phyloP scores from a whole-genome alignment of 23 red algal species.

The Gracilaria domingensis region DNA sequence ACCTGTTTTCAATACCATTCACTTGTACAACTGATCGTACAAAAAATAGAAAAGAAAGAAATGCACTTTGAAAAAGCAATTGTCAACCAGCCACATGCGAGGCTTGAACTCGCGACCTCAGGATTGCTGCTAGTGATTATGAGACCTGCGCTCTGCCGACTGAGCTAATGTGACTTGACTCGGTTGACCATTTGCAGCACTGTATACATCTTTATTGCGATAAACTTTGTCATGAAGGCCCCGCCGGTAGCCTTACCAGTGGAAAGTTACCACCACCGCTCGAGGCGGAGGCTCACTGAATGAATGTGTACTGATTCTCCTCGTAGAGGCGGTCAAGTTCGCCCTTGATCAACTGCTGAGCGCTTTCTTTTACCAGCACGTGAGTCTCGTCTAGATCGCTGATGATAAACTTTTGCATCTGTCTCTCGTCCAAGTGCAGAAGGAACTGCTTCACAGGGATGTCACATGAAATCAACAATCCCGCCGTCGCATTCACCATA shows the following conservation, averaged over 20 bases:
- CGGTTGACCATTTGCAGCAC: not conserved
- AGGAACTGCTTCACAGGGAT: conserved; percentile 96
- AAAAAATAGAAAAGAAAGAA: not conserved
- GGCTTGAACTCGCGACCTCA: conserved; percentile 68
- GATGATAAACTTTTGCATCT: conserved; percentile 90
- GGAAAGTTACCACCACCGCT: too few species aligned
- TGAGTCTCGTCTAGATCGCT: conserved; percentile 92
- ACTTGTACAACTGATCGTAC: not conserved
- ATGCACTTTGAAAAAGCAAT: too few species aligned
- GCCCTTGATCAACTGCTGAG: conserved; percentile 75
- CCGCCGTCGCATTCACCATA: conserved; percentile 88
- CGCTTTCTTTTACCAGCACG: conserved; percentile 80
- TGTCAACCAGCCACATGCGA: conserved; percentile 9
- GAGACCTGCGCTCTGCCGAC: conserved; percentile 85
- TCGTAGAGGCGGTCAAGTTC: conserved; percentile 92
- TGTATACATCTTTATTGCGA: too few species aligned
- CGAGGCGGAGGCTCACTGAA: conserved; percentile 18
- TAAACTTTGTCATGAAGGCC: too few species aligned
- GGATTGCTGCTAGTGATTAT: conserved; percentile 66
- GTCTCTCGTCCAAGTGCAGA: conserved; percentile 79
- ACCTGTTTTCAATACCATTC: too few species aligned
- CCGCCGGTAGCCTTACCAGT: too few species aligned
- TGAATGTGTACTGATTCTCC: conserved; percentile 92
- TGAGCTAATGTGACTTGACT: conserved; percentile 75
- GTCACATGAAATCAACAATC: conserved; percentile 91